These are phyloP conservation scores for Nothomitra cinnamomea DNA, from an alignment of 2,329 filamentous ascomycete genomes.

Conservation along the genomic window DNA sequence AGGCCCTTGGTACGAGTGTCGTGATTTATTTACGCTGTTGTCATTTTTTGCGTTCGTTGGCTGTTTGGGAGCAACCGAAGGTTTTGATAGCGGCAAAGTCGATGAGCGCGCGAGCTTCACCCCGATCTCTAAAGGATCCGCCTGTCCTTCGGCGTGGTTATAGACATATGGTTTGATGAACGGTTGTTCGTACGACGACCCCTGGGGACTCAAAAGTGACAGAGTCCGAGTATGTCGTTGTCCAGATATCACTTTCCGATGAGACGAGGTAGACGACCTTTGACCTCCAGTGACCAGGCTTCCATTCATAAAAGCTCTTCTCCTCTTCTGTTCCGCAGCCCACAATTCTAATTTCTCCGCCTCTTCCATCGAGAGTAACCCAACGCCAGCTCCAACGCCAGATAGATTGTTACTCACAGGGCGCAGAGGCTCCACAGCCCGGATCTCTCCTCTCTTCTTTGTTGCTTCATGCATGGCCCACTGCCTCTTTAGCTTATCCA, in stretches of 20 bases:
- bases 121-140: background rate
- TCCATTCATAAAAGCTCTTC: conserved; percentile 45
- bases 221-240: conserved; percentile 9
- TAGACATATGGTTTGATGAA: background rate
- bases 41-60: background rate
- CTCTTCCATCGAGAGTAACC: background rate
- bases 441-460: conserved; percentile 54
- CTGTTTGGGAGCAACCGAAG: background rate
- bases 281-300: background rate
- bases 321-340: conserved; percentile 44
- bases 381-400: conserved; percentile 25
- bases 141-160: background rate
- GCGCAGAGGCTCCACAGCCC: conserved; percentile 40
- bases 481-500: conserved; percentile 62
- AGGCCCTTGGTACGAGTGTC: conserved; percentile 12
- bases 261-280: conserved; percentile 25
- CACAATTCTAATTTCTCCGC: conserved; percentile 13
- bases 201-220: conserved; percentile 17
- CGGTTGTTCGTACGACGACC: conserved; percentile 21
- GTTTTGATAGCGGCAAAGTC: background rate
- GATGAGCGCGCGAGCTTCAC: background rate
- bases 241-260: conserved; percentile 28
- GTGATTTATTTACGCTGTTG: background rate
- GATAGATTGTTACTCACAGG: conserved; percentile 28
- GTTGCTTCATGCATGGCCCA: conserved; percentile 64